Evolutionary conservation across 352 stramenopile species (phyloP), one percentile per base, ranked within the genome.

Genomic region (Aphanomyces stellatus): DNA sequence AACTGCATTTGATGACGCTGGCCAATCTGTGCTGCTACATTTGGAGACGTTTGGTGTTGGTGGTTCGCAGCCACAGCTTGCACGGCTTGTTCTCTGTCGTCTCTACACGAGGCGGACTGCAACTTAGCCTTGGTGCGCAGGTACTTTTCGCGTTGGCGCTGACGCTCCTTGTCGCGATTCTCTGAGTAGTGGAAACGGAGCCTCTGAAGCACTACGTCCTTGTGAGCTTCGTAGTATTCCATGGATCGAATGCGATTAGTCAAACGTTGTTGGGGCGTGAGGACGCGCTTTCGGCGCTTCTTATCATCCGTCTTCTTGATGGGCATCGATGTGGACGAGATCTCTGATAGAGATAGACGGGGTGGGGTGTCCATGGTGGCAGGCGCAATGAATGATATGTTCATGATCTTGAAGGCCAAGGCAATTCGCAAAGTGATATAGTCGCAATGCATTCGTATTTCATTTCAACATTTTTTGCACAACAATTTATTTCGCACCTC

Each of bases 71-170:
- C 25, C 10, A 28, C 7, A 1, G 19, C 24, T 19, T 22, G 19
- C 24, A 15, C n/a, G n/a, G n/a, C n/a, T n/a, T n/a, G n/a, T n/a
- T n/a, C n/a, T n/a, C n/a, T n/a, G n/a, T n/a, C n/a, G n/a, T n/a
- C n/a, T n/a, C n/a, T n/a, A n/a, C n/a, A n/a, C n/a, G n/a, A n/a
- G n/a, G n/a, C 17, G 10, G 7, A 22, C 31, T 35, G 43, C 30
- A 42, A 57, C 49, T 42, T 67, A 4, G 60, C 60, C 25, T 67
- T 67, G 43, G 48, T 33, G 4, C 60, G 60, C n/a, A 28, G 31
- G 49, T 67, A 67, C 34, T 67, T 67, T 67, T 67, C 60, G 7
- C 60, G 60, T 24, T 67, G 60, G 42, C 60, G 60, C 33, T 67
- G 8, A 30, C 60, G 43, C n/a, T 67, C 60, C n/a, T 60, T 56